Base-by-base conservation (phyloP, 495 filamentous ascomycete species). In the Neurospora tetraspora region DNA sequence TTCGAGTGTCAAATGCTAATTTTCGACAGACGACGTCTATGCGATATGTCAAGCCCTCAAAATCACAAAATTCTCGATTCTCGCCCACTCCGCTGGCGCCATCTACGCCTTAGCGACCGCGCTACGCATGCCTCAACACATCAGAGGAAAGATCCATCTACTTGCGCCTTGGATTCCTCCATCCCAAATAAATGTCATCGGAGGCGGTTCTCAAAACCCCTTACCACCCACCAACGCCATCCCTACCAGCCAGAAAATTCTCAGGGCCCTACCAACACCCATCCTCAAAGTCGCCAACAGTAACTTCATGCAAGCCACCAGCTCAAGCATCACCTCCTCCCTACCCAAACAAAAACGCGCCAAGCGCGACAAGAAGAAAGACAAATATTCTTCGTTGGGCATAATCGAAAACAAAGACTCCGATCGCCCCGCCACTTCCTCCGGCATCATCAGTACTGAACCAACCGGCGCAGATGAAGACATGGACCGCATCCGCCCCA, bases 161-260 rank as follows among this genome's bases (percentile, higher is more conserved):
- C 86, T 99, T 14, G 95, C 96, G 3, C 96, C 96, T 0, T 99
- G 96, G 96, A 98, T 99, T 47, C 96, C 96, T 2, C 96, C 96
- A 1, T 97, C 93, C n/a, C 96, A 99, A 77, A 92, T 98, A 85
- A 94, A 90, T 42, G 91, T 89, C 39, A 90, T 96, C 69, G 84
- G 94, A 38, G 86, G 91, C n/a, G 79, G 77, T 37, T 88, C 91
- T 20, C 89, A 92, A 74, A 89, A 91, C 12, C 80, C 80, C 2
- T 83, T 91, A 11, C 89, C 92, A 0, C 94, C 93, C 0, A 90
- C 88, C 1, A 94, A 91, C 75, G 91, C 93, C 10, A 90, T 99
- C 61, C 96, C 96, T 11, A 95, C 95, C 53, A 91, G 93, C 5
- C 96, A 98, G 77, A 88, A 92, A 61, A 94, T 99, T 75, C 88